Evolutionary conservation across 2,329 filamentous ascomycete genomes (phyloP).

Genomic region (Didymella pomorum): DNA sequence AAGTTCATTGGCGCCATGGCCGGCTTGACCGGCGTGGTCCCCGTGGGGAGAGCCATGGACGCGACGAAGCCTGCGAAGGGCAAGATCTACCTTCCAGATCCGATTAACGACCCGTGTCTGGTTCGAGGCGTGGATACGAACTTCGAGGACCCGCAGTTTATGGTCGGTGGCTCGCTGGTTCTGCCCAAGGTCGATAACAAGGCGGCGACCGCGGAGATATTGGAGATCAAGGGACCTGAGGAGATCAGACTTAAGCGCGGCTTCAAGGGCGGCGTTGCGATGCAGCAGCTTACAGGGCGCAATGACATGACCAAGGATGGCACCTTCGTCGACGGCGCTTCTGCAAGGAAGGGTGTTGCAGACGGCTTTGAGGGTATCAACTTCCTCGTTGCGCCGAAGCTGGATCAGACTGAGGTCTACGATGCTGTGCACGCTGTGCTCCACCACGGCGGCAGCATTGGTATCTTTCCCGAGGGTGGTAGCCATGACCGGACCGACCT

Average conservation of each 20-base stretch:
- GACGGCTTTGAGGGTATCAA: conserved; percentile 76
- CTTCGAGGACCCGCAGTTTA: conserved; percentile 68
- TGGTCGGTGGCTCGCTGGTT: conserved; percentile 78
- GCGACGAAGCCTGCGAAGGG: conserved; percentile 80
- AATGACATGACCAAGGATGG: conserved; percentile 74
- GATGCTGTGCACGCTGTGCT: conserved; percentile 89
- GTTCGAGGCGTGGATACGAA: conserved; percentile 81
- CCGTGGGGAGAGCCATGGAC: conserved; percentile 93
- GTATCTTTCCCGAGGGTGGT: conserved; percentile 96
- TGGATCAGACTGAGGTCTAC: conserved; percentile 93
- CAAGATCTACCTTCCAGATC: conserved; percentile 87
- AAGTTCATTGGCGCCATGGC: conserved; percentile 89
- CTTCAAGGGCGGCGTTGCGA: conserved; percentile 77
- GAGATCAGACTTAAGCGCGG: conserved; percentile 87
- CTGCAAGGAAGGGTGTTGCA: conserved; percentile 60
- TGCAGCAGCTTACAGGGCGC: conserved; percentile 83
- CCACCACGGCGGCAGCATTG: conserved; percentile 84
- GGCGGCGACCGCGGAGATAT: conserved; percentile 83
- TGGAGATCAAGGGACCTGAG: conserved; percentile 78
- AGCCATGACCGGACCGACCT: conserved; percentile 94
- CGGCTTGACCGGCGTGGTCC: conserved; percentile 83
- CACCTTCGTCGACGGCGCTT: conserved; percentile 64
- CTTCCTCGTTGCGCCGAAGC: conserved; percentile 89
- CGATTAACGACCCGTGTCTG: conserved; percentile 81
- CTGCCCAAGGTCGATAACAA: conserved; percentile 84